phyloP scores from a whole-genome alignment of 768 basidiomycete genomes.

The Rhodotorula sphaerocarpa region DNA sequence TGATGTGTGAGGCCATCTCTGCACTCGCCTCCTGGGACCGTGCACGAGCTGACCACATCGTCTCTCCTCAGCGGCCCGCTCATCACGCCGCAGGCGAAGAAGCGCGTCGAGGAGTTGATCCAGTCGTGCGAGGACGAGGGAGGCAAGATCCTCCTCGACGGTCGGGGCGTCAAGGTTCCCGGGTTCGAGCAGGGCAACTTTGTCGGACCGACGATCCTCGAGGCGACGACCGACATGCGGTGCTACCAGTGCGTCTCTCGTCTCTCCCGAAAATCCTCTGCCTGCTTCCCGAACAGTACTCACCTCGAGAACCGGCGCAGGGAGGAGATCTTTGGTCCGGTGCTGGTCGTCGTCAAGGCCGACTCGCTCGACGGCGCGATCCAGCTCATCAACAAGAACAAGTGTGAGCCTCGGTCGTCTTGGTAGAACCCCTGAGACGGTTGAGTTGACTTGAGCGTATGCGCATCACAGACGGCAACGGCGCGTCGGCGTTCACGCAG shows the following conservation, averaged over 20 bases:
- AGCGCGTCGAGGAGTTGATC: constrained; percentile 66
- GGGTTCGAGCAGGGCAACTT: constrained; percentile 85
- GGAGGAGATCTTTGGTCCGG: constrained; percentile 93
- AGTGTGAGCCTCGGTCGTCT: constrained; percentile 50
- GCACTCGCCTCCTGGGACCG: not conserved
- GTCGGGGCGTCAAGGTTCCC: constrained; percentile 56
- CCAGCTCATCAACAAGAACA: constrained; percentile 77
- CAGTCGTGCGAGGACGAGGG: constrained; percentile 56
- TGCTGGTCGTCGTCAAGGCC: constrained; percentile 64
- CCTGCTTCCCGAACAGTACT: not conserved
- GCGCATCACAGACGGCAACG: constrained; percentile 54
- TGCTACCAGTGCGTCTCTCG: constrained; percentile 64
- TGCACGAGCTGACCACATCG: not conserved
- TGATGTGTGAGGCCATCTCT: constrained; percentile 58
- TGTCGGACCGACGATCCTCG: constrained; percentile 82
- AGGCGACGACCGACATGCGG: constrained; percentile 71
- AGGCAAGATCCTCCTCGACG: constrained; percentile 78
- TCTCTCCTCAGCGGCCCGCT: constrained; percentile 46
- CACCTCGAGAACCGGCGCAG: constrained; percentile 45
- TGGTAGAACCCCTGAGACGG: not conserved
- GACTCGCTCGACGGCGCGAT: constrained; percentile 84
- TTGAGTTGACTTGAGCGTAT: not conserved
- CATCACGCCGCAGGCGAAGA: constrained; percentile 65
- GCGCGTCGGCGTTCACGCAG: constrained; percentile 91
- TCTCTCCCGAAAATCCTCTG: too few relatives aligned